Conservation (phyloP, 2,329 filamentous ascomycete species). For the Venturia pyrina region DNA sequence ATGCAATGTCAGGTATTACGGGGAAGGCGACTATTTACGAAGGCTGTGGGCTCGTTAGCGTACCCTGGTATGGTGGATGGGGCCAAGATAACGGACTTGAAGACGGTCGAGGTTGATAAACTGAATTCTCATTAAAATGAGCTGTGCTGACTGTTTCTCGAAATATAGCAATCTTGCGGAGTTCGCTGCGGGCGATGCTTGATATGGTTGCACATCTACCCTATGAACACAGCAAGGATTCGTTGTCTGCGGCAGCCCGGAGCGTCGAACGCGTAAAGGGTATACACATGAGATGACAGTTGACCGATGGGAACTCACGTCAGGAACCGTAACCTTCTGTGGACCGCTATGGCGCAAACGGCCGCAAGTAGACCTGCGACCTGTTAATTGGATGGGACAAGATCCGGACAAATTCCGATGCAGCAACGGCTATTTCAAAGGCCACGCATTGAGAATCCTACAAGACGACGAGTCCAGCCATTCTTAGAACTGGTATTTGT, state of each 20-base stretch:
- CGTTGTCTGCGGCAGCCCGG: background rate
- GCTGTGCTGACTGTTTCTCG: background rate
- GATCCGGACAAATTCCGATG: background rate
- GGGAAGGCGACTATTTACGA: background rate
- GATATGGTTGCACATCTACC: background rate
- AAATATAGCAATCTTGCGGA: constrained; percentile 1
- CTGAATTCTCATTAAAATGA: background rate
- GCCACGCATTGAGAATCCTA: background rate
- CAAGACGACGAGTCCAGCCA: background rate
- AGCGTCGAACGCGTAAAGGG: background rate
- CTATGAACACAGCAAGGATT: background rate
- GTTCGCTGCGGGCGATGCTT: background rate
- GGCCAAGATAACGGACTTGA: background rate
- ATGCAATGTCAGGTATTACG: background rate
- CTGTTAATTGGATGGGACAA: background rate
- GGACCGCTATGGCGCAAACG: background rate
- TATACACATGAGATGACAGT: background rate
- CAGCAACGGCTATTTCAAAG: background rate
- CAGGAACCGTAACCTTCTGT: background rate
- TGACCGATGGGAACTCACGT: background rate
- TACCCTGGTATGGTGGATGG: background rate
- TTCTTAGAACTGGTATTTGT: background rate
- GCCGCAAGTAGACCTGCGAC: background rate
- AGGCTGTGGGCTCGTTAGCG: background rate
- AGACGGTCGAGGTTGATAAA: no score